A percentile compares a stretch with the other conserved stretches of the same genome.
phyloP scores from a whole-genome alignment of 192 early-diverging fungal species.

The Mortierella antarctica region DNA sequence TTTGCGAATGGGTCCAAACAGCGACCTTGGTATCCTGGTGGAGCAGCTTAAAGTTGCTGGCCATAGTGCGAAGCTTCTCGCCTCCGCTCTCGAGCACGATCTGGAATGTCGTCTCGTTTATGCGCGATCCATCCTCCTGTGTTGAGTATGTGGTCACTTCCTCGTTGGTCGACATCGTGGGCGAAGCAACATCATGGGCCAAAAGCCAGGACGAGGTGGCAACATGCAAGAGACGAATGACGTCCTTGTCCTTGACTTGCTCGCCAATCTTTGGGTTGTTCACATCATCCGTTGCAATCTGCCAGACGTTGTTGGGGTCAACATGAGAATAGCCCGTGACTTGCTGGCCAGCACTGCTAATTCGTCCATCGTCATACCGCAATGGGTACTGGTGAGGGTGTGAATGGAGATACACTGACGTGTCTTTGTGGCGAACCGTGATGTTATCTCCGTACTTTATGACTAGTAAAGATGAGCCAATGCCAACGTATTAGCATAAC shows the following conservation, averaged over 20 bases:
- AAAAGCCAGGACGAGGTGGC: constrained; percentile 66
- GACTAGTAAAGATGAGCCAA: constrained; percentile 54
- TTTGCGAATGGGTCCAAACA: constrained; percentile 74
- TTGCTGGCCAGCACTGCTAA: constrained; percentile 89
- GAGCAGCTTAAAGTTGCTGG: constrained; percentile 76
- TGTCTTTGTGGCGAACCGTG: constrained; percentile 81
- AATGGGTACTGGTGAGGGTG: constrained; percentile 83
- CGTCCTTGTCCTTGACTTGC: constrained; percentile 74
- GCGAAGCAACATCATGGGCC: constrained; percentile 73
- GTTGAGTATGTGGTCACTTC: constrained; percentile 72
- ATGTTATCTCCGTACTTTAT: constrained; percentile 87
- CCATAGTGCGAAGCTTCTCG: constrained; percentile 64
- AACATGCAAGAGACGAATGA: constrained; percentile 81
- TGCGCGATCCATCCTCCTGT: constrained; percentile 63
- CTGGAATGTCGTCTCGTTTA: constrained; percentile 69
- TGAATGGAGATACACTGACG: constrained; percentile 84
- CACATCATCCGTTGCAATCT: constrained; percentile 51
- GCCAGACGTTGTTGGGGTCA: constrained; percentile 80
- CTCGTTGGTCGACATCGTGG: constrained; percentile 71
- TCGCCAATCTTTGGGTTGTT: constrained; percentile 55
- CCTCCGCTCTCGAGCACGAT: constrained; percentile 69
- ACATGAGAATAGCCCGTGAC: constrained; percentile 85
- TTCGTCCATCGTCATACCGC: constrained; percentile 90
- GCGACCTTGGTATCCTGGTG: constrained; percentile 83
- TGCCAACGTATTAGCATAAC: not conserved